Conservation (phyloP, 495 filamentous ascomycete species). For the Penicillium daleae region DNA sequence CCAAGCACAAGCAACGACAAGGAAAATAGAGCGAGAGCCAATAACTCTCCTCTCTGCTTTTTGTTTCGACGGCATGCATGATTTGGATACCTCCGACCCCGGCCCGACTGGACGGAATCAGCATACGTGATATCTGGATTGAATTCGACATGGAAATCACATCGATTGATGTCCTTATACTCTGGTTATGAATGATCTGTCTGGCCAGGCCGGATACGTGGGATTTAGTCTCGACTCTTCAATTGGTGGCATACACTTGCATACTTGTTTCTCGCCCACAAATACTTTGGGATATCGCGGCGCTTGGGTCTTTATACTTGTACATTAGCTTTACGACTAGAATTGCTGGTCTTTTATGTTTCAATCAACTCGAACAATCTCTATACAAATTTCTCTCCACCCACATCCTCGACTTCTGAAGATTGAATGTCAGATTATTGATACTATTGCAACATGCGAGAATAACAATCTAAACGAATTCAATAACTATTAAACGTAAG, state of each 20-base stretch:
- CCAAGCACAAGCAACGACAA: slow-evolving; percentile 74
- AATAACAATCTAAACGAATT: neutral
- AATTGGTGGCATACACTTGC: slow-evolving; percentile 25
- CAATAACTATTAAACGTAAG: neutral
- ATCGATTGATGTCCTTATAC: neutral
- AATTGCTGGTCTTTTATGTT: slow-evolving; percentile 20
- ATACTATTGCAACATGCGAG: too few relatives aligned
- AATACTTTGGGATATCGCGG: slow-evolving; percentile 25
- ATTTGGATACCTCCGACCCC: slow-evolving; percentile 16
- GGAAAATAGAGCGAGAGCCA: slow-evolving; percentile 33
- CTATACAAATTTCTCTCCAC: neutral
- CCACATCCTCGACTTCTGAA: neutral
- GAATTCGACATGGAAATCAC: neutral
- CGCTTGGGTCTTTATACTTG: slow-evolving; percentile 34
- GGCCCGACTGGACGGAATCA: neutral
- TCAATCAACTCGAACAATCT: slow-evolving; percentile 26
- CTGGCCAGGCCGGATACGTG: slow-evolving; percentile 3
- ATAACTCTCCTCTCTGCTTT: slow-evolving; percentile 9
- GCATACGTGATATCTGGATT: neutral
- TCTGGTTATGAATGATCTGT: neutral
- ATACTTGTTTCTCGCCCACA: slow-evolving; percentile 24
- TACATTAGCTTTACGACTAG: slow-evolving; percentile 30
- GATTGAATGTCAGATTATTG: neutral
- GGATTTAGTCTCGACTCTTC: slow-evolving; percentile 13
- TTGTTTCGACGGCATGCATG: slow-evolving; percentile 20